Evolutionary conservation across 208 protist genomes (phyloP), one percentile per base, ranked within the genome.

Genomic region (Porcisia deanei): DNA sequence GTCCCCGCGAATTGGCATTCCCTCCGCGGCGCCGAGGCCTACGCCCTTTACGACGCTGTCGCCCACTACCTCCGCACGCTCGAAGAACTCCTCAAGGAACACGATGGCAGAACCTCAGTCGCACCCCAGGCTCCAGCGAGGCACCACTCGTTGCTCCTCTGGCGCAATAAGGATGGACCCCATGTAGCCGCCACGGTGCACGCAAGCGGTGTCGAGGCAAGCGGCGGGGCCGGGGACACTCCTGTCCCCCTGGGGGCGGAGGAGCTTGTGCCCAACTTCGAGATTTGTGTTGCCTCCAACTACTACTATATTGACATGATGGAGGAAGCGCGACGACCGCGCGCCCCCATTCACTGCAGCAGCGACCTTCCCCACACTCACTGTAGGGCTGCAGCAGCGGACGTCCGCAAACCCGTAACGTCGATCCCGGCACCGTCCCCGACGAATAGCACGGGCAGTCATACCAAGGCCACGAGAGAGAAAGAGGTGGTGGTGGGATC

Each of bases 41-140:
- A 84, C 55, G 86, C 86, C 14, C 72, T 93, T 45, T 93, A 88
- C 79, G 88, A 93, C 67, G 86, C 85, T 65, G 77, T 91, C 22
- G 77, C 64, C 41, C 67, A 87, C 64, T 93, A 93, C 80, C 78
- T 93, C 25, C 61, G 59, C 66, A 81, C 73, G 20, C 58, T 85
- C 34, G 73, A 74, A 37, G 77, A 83, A 37, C 65, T 85, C 41
- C 77, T 71, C 75, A 71, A 54, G 52, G 69, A 83, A 79, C 71
- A 81, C 71, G 37, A 76, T 0, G 76, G 80, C 47, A 73, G 58
- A 53, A 37, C 30, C 47, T 77, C 69, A 47, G 22, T 73, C 16
- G 71, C 68, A 1, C 59, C 73, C 9, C 61, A 73, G 55, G 53
- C 18, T 14, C 70, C 59, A 10, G 39, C 60, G 61, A 67, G 73